phyloP scores from a whole-genome alignment of 176 grass and related monocot genomes.

The Ensete ventricosum region DNA sequence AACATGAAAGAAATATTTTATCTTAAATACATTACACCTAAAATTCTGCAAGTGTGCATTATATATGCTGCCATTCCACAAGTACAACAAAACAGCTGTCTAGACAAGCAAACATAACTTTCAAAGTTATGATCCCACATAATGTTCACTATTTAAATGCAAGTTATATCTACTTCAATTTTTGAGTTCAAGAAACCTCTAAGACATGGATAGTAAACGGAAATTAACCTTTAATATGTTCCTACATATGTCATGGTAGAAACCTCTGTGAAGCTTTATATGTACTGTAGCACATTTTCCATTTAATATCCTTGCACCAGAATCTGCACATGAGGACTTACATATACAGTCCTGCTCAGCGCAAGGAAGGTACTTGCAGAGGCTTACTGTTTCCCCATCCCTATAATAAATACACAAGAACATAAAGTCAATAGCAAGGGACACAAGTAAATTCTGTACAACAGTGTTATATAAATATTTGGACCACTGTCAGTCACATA shows the following conservation, averaged over 20 bases:
- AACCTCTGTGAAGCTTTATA: slow-evolving; percentile 59
- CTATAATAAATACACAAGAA: slow-evolving; percentile 24
- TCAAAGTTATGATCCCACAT: neutral
- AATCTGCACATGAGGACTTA: slow-evolving; percentile 36
- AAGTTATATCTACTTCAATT: slow-evolving; percentile 5
- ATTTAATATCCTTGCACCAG: slow-evolving; percentile 11
- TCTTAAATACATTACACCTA: neutral
- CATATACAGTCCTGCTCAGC: slow-evolving; percentile 55
- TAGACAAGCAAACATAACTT: neutral
- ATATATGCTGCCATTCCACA: neutral
- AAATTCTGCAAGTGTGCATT: neutral
- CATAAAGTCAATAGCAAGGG: neutral
- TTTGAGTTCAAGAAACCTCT: slow-evolving; percentile 8
- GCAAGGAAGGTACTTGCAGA: slow-evolving; percentile 54
- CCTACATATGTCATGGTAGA: slow-evolving; percentile 71
- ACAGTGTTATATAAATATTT: too few species aligned
- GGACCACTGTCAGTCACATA: too few species aligned
- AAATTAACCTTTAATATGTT: slow-evolving; percentile 63
- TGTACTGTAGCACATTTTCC: slow-evolving; percentile 29
- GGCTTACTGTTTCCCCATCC: slow-evolving; percentile 51
- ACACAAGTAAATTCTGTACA: too few species aligned
- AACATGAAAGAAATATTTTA: too few species aligned
- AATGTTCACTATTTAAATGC: neutral
- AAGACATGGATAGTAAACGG: slow-evolving; percentile 15
- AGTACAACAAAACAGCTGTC: neutral